Evolutionary conservation across 1,139 yeast species (phyloP), one percentile per base, ranked within the genome.

Genomic region (Kodamaea arcana): DNA sequence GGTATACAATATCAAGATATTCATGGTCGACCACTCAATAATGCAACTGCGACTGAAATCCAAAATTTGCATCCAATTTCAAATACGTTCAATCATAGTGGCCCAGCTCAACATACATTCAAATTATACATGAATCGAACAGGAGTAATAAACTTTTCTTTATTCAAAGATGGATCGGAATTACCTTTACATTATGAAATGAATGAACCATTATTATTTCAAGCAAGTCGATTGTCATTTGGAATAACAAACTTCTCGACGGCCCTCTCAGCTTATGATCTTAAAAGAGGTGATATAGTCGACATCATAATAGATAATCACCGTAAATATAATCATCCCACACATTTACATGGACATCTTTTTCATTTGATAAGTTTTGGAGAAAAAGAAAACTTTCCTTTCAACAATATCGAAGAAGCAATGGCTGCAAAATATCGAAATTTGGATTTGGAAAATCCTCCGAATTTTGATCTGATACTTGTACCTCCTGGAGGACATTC

Each of bases 341-440:
- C 59, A 30, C 69, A 63, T 35, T 42, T 63, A 23, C 69, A 63
- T 41, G 69, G 69, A 3, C 69, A 63, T 37, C 45, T 46, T 21
- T 58, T 60, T 35, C 55, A 56, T 35, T 41, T 55, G 7, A 42
- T 61, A 8, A 54, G 59, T 39, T 54, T 37, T 45, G 57, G 53
- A 24, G 41, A 44, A 6, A 37, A 35, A 7, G 46, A 44, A 17
- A 46, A 43, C 21, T 60, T 60, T 36, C 53, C 52, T 2, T 56
- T 43, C 32, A 32, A 34, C 11, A 40, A 59, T 4, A 43, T 55
- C 11, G 48, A 40, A 16, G 57, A 58, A n/a, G 62, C 62, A 3
- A 23, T 47, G 2, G 34, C 27, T 1, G 45, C 45, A 2, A 42
- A 47, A 15, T 50, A 47, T 25, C 32, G 40, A 5, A 34, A 42